Evolutionary conservation across 345 rosid species (phyloP), one percentile per base, ranked within the genome.

Genomic region (Arabidopsis arenosa): DNA sequence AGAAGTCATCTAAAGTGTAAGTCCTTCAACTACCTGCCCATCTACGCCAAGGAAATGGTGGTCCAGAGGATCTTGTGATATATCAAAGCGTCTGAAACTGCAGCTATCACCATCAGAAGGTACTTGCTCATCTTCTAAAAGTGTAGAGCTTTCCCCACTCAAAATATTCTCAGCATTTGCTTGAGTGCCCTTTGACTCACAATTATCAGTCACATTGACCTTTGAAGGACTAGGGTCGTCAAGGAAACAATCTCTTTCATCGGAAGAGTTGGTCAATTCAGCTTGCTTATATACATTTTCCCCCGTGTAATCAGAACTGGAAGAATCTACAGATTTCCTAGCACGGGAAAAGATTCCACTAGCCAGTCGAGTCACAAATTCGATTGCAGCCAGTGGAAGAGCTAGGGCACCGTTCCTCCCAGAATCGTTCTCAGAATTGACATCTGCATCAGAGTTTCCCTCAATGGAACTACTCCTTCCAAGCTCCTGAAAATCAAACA

Each of bases 301-400:
- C 70, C 69, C 83, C 53, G 75, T 76, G 41, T 76, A 74, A 75
- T 86, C 92, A 54, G 83, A 80, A 65, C 70, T 66, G 56, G 63
- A 76, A 47, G 82, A 61, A 73, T 89, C 92, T 37, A 66, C 76
- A 83, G 79, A 73, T 79, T 84, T 92, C 30, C 82, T 84, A 28
- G 89, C 86, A 51, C 94, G 88, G 5, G 93, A 88, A 80, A 96
- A 89, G 63, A 94, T 84, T 81, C 95, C 98, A 63, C 85, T 78
- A 14, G 98, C 98, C 60, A 94, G 68, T 79, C 93, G 86, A 65
- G 91, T 82, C 58, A 92, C 88, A 85, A 92, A 90, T 75, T 81
- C 98, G 75, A 94, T 80, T 15, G 96, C 98, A 73, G 97, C 93
- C 70, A 86, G 82, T 51, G 98, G 93, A 73, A 94, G 86, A 84